These are phyloP conservation scores for Parafenestella ontariensis DNA, from an alignment of 2,329 filamentous ascomycete genomes.

Conservation along the genomic window DNA sequence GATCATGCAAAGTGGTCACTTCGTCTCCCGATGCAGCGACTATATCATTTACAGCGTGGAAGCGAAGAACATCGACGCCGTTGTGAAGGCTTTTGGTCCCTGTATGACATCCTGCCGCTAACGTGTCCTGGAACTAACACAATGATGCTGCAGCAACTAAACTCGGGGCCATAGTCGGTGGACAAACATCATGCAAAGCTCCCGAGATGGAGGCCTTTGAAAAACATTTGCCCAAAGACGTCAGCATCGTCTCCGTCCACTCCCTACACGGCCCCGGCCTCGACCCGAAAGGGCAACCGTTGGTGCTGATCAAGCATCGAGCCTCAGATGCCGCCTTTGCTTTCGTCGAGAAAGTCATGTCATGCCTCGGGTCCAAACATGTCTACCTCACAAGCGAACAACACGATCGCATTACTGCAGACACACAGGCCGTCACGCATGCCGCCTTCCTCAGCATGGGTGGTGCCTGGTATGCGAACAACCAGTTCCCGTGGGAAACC, in stretches of 20 bases:
- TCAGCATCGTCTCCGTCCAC: constrained; percentile 94
- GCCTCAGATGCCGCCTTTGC: constrained; percentile 76
- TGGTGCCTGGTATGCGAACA: constrained; percentile 93
- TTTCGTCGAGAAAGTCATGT: constrained; percentile 81
- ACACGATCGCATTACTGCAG: constrained; percentile 96
- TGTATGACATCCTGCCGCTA: constrained; percentile 67
- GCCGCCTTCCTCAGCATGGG: constrained; percentile 97
- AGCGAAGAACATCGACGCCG: constrained; percentile 84
- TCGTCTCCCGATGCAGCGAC: constrained; percentile 95
- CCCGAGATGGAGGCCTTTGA: constrained; percentile 96
- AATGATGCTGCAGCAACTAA: constrained; percentile 75
- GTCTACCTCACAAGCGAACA: constrained; percentile 86
- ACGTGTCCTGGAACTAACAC: constrained; percentile 11
- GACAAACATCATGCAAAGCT: constrained; percentile 97
- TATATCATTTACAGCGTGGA: constrained; percentile 99
- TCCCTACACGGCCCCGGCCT: constrained; percentile 94
- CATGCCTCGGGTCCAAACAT: constrained; percentile 82
- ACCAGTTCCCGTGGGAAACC: constrained; percentile 96
- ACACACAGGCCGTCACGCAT: constrained; percentile 97
- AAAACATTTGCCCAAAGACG: constrained; percentile 82
- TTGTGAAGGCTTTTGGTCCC: constrained; percentile 88
- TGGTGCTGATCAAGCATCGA: constrained; percentile 93
- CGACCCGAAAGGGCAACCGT: constrained; percentile 84
- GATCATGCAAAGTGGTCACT: constrained; percentile 91
- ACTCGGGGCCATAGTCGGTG: constrained; percentile 91